Base-by-base conservation (phyloP, 2,329 filamentous ascomycete species). In the Lomentospora prolificans region DNA sequence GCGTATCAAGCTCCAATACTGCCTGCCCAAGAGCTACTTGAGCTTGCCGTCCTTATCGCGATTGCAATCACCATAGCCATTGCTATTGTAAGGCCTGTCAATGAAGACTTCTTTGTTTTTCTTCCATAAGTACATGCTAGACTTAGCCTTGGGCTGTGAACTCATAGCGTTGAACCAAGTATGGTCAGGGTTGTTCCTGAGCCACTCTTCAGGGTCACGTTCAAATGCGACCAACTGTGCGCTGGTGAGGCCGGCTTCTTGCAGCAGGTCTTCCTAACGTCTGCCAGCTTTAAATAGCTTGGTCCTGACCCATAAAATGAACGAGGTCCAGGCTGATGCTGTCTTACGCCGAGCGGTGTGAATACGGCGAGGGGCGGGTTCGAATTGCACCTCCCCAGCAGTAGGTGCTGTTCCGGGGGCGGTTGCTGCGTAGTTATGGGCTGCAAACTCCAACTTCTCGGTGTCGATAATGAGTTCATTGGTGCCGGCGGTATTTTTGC, bases 301-400 rank as follows among this genome's bases (percentile, higher is more conserved):
- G n/a, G 82, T 85, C 58, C 81, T 73, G 25, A 86, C 65, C 82
- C 82, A 86, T 56, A 86, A 72, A 53, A 85, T 72, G 61, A 86
- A 84, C 22, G 75, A 76, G 6, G 78, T 82, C 81, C 82, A 86
- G 39, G 80, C 75, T 59, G 78, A 74, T 58, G 80, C 79, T 1
- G 81, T 85, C 69, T 78, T 81, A 61, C 73, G 75, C 70, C 84
- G 85, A 57, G 79, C 73, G 6, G 72, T 72, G 62, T 69, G 74
- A 57, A 68, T 69, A 57, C 77, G 70, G 36, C 69, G 66, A 3
- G 69, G 70, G 36, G 48, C 24, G 9, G 53, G 24, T 56, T 73
- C 67, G 57, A 79, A 78, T 12, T 68, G 67, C 17, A 75, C 71
- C 2, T 73, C 71, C 17, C 75, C 71, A 9, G 66, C 63, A 0